Evolutionary conservation across 495 filamentous ascomycete species (phyloP).

Genomic region (Geopyxis carbonaria): DNA sequence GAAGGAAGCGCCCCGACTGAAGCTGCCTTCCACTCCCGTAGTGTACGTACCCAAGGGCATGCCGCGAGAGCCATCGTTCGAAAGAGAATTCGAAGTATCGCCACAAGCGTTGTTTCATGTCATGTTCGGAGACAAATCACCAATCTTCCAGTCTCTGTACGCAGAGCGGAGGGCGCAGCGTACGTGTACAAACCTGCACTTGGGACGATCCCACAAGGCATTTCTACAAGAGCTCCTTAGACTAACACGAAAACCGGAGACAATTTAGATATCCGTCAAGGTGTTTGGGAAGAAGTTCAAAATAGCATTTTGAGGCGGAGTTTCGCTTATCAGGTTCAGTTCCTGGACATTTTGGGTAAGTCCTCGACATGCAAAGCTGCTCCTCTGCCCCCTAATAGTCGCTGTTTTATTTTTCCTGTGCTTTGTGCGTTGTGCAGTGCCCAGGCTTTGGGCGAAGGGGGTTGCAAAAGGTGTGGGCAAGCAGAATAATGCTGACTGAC

Average conservation of each 20-base stretch:
- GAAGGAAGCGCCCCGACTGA: slow-evolving; percentile 58
- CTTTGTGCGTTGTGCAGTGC: too few species aligned
- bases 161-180: slow-evolving; percentile 65
- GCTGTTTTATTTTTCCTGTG: slow-evolving; percentile 1
- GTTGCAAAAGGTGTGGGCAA: not conserved
- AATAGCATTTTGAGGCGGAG: slow-evolving; percentile 53
- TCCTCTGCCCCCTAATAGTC: not conserved
- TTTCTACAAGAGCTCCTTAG: not conserved
- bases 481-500: not conserved
- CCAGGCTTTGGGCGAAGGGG: too few species aligned
- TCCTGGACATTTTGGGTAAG: slow-evolving; percentile 45
- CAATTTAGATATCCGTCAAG: slow-evolving; percentile 49
- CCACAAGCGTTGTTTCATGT: slow-evolving; percentile 91
- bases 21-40: slow-evolving; percentile 66
- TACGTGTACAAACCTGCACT: slow-evolving; percentile 24
- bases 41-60: slow-evolving; percentile 69
- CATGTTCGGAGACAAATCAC: slow-evolving; percentile 86
- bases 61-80: slow-evolving; percentile 44
- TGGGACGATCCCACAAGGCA: not conserved
- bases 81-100: slow-evolving; percentile 69
- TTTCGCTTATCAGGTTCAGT: slow-evolving; percentile 63
- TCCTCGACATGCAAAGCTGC: slow-evolving; percentile 4
- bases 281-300: slow-evolving; percentile 59
- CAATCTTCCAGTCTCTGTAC: slow-evolving; percentile 82
- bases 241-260: slow-evolving; percentile 13